Base-by-base conservation (phyloP, 108 stramenopile species). In the Skeletonema costatum region DNA sequence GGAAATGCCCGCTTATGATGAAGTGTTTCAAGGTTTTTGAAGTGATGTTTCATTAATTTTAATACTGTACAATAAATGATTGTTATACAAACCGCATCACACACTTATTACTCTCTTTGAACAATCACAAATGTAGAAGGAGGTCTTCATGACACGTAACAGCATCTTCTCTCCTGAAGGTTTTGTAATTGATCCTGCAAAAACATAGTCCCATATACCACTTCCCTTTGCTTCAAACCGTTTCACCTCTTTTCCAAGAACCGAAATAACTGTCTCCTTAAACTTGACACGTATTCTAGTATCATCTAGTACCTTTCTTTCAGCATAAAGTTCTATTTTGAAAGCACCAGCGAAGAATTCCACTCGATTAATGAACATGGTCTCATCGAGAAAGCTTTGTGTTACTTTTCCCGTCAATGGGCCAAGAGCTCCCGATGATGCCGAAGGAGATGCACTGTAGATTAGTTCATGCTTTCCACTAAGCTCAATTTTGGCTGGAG, bases 21-120 rank as follows among this genome's bases (percentile, higher is more conserved):
- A 90, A 79, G 88, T 94, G 10, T 94, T 89, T 79, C 93, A 94
- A 70, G 93, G 93, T 36, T 92, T 94, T 80, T 94, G 65, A 88
- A 0, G 21, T 25, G 19, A 25, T 56, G 53, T 46, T 36, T 6
- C 6, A 36, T 25, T 25, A 9, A 41, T 4, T n/a, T 46, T 46
- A 46, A 16, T 46, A 46, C 44, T 46, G 44, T n/a, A 46, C 11
- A n/a, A n/a, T 46, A n/a, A 11, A 25, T 29, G 21, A 56, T 56
- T 56, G 8, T 56, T 25, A 29, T 56, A 29, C 53, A 2, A 46
- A 25, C 44, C 7, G 2, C 8, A 29, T 29, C 12, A 25, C 10
- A 16, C 2, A 39, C 39, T 66, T 36, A 30, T 64, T 51, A 48
- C 16, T 48, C 25, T 62, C 35, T 36, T 36, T 79, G 78, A 14